phyloP scores from a whole-genome alignment of 1,139 yeast genomes.

The Pichia sp. region DNA sequence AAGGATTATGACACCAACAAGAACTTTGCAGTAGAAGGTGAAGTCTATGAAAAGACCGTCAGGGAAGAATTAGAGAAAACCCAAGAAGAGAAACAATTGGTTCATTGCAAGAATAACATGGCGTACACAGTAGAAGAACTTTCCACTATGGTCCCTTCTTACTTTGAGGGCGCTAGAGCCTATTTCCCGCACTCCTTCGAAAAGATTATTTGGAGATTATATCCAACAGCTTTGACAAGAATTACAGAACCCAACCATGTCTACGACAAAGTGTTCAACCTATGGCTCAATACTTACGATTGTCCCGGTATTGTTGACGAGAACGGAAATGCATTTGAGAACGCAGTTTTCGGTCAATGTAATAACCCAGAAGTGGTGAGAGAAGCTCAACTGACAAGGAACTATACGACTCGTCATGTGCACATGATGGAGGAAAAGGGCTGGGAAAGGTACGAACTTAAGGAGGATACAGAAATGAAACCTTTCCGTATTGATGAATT shows the following conservation, averaged over 20 bases:
- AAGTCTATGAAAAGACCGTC: constrained; percentile 4
- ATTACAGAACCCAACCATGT: constrained; percentile 17
- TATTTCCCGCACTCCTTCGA: constrained; percentile 37
- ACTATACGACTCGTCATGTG: constrained; percentile 20
- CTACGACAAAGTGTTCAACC: constrained; percentile 16
- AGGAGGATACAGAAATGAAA: constrained; percentile 17
- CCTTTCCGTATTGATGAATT: constrained; percentile 25
- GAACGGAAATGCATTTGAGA: constrained; percentile 9
- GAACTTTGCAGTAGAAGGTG: constrained; percentile 14
- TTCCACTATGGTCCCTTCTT: constrained; percentile 36
- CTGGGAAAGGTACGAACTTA: constrained; percentile 11
- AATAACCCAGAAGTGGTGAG: constrained; percentile 14
- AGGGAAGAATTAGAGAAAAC: constrained; percentile 17
- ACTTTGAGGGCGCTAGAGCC: constrained; percentile 47
- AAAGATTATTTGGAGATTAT: constrained; percentile 38
- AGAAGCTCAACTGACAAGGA: constrained; percentile 18
- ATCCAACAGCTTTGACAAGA: constrained; percentile 27
- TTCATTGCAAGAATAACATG: constrained; percentile 50
- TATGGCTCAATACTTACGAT: constrained; percentile 20
- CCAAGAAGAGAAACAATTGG: constrained; percentile 26
- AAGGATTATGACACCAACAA: constrained; percentile 30
- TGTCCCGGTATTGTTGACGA: constrained; percentile 19
- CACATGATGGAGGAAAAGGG: constrained; percentile 11
- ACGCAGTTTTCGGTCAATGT: constrained; percentile 13
- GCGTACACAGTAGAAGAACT: constrained; percentile 39